Evolutionary conservation across 768 basidiomycete genomes (phyloP).

Genomic region (Agaricus blazei): DNA sequence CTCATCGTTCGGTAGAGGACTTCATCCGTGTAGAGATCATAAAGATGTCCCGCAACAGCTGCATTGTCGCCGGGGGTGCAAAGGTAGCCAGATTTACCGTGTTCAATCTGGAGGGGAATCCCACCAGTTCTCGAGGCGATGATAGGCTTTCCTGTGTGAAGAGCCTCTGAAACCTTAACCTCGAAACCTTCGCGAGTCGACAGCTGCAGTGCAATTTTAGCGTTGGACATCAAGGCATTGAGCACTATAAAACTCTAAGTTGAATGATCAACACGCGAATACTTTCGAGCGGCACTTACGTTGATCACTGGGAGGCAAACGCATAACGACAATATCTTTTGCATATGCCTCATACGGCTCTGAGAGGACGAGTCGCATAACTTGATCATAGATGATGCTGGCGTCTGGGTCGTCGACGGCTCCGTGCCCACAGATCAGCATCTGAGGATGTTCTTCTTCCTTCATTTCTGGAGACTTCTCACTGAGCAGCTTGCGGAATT

Average conservation of each 20-base stretch:
- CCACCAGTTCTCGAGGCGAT: conserved; percentile 85
- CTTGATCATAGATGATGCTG: conserved; percentile 83
- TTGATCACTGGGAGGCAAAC: conserved; percentile 79
- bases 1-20: conserved; percentile 59
- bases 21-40: conserved; percentile 73
- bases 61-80: conserved; percentile 73
- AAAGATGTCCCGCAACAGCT: conserved; percentile 71
- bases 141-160: conserved; percentile 85
- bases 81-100: conserved; percentile 87
- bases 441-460: conserved; percentile 60
- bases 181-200: conserved; percentile 96
- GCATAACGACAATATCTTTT: conserved; percentile 72
- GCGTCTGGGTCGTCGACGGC: conserved; percentile 95
- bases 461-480: conserved; percentile 34
- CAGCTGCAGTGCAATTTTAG: conserved; percentile 86
- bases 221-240: conserved; percentile 84
- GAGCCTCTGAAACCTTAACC: conserved; percentile 94
- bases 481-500: conserved; percentile 67
- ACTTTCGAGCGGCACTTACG: conserved; percentile 36
- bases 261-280: conserved; percentile 28
- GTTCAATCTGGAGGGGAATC: conserved; percentile 86
- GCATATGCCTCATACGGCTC: conserved; percentile 48
- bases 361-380: conserved; percentile 53
- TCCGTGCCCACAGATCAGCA: conserved; percentile 85
- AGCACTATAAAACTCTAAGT: conserved; percentile 43